phyloP scores from a whole-genome alignment of 345 rosid genomes.

The Hypericum androsaemum region DNA sequence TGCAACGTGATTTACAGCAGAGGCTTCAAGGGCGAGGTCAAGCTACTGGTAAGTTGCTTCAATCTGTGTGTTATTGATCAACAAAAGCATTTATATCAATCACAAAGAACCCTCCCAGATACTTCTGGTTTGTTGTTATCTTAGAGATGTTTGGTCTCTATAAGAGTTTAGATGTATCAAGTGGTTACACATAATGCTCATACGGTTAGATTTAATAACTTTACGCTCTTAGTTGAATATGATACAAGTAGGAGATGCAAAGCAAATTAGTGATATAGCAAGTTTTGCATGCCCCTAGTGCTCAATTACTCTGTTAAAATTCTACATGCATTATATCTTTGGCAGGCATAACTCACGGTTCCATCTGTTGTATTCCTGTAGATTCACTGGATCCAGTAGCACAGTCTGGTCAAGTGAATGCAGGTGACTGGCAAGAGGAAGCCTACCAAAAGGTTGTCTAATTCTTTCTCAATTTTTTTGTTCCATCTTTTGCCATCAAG shows the following conservation, averaged over 20 bases:
- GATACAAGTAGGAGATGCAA: too few species aligned
- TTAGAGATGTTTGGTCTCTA: neutral
- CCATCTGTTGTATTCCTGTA: slow-evolving; percentile 27
- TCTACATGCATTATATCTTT: neutral
- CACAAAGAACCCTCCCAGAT: slow-evolving; percentile 63
- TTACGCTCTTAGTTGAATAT: too few species aligned
- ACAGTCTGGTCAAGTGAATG: slow-evolving; percentile 58
- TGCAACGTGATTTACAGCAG: slow-evolving; percentile 68
- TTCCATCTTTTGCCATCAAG: neutral
- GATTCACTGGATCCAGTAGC: slow-evolving; percentile 70
- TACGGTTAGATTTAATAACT: neutral
- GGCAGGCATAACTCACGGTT: neutral
- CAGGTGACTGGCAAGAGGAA: slow-evolving; percentile 92
- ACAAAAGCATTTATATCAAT: slow-evolving; percentile 75
- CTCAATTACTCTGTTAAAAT: too few species aligned
- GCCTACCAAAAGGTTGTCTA: slow-evolving; percentile 61
- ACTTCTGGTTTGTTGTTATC: slow-evolving; percentile 61
- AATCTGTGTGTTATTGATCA: slow-evolving; percentile 63
- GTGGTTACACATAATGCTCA: neutral
- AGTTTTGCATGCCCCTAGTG: too few species aligned
- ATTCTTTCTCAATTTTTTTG: neutral
- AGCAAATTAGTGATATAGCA: too few species aligned
- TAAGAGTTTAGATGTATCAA: slow-evolving; percentile 6
- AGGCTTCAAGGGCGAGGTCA: slow-evolving; percentile 66
- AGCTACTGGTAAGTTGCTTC: slow-evolving; percentile 61